Base-by-base conservation (phyloP, 306 rosid genomes). In the Oxytropis ochrocephala region DNA sequence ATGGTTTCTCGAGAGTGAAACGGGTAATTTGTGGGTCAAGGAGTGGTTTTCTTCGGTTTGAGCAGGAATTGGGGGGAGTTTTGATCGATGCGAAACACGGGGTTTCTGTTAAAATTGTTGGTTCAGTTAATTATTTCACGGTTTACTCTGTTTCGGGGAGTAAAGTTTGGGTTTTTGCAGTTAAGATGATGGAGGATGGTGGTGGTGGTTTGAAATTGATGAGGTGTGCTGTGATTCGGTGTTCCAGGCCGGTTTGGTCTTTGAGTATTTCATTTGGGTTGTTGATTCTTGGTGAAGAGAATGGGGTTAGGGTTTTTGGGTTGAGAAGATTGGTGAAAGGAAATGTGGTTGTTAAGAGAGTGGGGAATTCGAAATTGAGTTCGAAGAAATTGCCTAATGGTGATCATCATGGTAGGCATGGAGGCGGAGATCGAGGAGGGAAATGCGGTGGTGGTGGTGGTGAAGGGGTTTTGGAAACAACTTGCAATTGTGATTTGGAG, bases 221-320 rank as follows among this genome's bases (percentile, higher is more conserved):
- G 92, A 88, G 86, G 75, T 84, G 97, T 76, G 91, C 96, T 60
- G 97, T 82, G 70, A 44, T 94, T 30, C 87, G 91, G 41, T 86
- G 94, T 30, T 77, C 74, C 6, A 74, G 70, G 76, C 88, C 87
- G 32, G 78, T 94, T 61, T 88, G 85, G 72, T 90, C 96, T 6
- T 30, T 94, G 21, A 84, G 81, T 39, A 14, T 94, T 7, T 81
- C 92, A 0, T 87, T 79, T 11, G 96, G 90, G 70, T 76, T 80
- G 58, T 79, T 90, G 80, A 59, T 91, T 33, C 80, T 91, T 18
- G 97, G 94, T 8, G 97, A 91, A 61, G 91, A 89, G 36, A 82
- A 69, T 29, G 97, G 97, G 42, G 89, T 91, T 64, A 80, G 96
- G 84, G 83, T 89, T 80, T 83, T 91, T 38, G 74, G 80, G 6